Conservation (phyloP, 2,329 filamentous ascomycete species). For the Exserohilum turcica region DNA sequence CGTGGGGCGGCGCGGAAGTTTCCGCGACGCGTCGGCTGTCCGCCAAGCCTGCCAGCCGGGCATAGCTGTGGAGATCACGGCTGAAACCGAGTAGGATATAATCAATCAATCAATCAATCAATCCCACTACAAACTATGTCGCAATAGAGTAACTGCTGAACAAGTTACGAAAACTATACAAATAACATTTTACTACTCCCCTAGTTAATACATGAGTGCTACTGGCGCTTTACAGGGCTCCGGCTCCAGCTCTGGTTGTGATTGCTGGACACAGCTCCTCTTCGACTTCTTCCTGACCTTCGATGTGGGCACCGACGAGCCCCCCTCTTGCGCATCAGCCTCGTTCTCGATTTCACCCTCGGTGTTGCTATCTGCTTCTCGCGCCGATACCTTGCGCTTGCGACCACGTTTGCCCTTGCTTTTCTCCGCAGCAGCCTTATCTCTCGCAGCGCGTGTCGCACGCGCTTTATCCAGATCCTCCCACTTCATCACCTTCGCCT, state of each 20-base stretch:
- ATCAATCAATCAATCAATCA: conserved; percentile 9
- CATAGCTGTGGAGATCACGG: conserved; percentile 15
- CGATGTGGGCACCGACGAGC: not conserved
- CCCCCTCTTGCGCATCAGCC: not conserved
- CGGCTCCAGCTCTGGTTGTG: too few species aligned
- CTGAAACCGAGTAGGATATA: conserved; percentile 13
- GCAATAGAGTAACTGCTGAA: too few species aligned
- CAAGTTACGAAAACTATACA: too few species aligned
- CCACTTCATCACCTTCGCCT: not conserved
- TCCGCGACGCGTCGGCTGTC: conserved; percentile 18
- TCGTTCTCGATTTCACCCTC: too few species aligned
- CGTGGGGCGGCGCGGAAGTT: conserved; percentile 14
- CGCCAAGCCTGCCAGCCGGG: conserved; percentile 6
- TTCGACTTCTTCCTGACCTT: not conserved
- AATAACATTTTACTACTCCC: too few species aligned
- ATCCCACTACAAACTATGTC: too few species aligned
- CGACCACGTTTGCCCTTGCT: not conserved
- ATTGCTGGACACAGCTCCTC: not conserved
- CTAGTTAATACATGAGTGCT: not conserved
- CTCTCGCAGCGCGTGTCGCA: not conserved
- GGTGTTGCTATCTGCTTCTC: not conserved
- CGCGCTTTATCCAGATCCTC: not conserved
- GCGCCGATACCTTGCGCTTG: not conserved
- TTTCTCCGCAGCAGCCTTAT: not conserved
- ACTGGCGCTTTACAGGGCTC: not conserved